Evolutionary conservation across 495 filamentous ascomycete species (phyloP).

Genomic region (Talaromyces trachyspermus): DNA sequence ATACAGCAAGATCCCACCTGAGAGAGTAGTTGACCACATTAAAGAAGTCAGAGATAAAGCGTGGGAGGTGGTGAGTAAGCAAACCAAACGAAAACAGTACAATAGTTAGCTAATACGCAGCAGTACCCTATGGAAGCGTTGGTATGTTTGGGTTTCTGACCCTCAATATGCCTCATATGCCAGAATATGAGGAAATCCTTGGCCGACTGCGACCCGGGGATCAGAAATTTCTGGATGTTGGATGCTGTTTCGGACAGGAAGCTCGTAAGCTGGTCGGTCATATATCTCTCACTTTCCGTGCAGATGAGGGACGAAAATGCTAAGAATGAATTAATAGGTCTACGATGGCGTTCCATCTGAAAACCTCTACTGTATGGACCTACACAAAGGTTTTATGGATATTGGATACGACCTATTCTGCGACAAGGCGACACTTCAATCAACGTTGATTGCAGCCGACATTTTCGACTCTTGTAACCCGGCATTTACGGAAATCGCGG

Average conservation of each 20-base stretch:
- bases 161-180: conserved; percentile 26
- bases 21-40: no score
- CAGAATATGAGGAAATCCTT: conserved; percentile 31
- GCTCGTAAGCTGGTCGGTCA: conserved; percentile 24
- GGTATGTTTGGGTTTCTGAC: conserved; percentile 46
- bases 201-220: conserved; percentile 28
- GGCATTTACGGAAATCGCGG: conserved; percentile 27
- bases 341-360: conserved; percentile 21
- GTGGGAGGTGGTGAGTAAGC: no score
- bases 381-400: conserved; percentile 31
- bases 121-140: conserved; percentile 47
- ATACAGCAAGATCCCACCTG: no score
- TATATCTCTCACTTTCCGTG: not conserved
- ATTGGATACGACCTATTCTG: conserved; percentile 43
- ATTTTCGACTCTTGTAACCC: conserved; percentile 41
- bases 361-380: conserved; percentile 34
- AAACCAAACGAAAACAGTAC: no score
- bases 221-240: conserved; percentile 32
- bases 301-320: not conserved
- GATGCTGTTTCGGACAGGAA: conserved; percentile 33
- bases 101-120: no score
- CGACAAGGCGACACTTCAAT: conserved; percentile 32
- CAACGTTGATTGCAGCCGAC: conserved; percentile 43
- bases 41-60: no score
- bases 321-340: not conserved